Base-by-base conservation (phyloP, 257 asterid genomes). In the Rauvolfia tetraphylla region DNA sequence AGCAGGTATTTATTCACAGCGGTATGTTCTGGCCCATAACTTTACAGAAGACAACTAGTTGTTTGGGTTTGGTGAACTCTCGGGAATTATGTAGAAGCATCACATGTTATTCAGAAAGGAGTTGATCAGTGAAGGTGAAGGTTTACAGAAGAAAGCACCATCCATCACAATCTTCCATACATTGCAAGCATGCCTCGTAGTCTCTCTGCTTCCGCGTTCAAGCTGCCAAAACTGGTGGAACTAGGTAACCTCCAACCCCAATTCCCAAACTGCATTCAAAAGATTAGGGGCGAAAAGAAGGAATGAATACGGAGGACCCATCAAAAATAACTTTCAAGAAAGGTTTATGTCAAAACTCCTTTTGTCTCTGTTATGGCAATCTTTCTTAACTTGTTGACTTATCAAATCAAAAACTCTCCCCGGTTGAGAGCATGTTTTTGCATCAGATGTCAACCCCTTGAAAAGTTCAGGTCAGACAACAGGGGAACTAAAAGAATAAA, bases 231-330 rank as follows among this genome's bases (percentile, higher is more conserved):
- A 71, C 85, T 78, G 79, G 54, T 84, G n/a, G 93, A 83, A 77
- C 87, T 68, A 69, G 99, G 96, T 75, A 95, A 73, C 81, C 98
- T 90, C 99, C 99, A 95, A 76, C 97, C 90, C 99, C 99, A 95
- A 80, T 95, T 95, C 33, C 99, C 99, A 54, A 82, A 83, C 99
- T 95, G 88, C 87, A 80, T 66, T 73, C n/a, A 27, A 15, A 74
- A 62, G 33, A 78, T 67, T 67, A 22, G 3, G 34, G 44, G 23
- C n/a, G n/a, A n/a, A n/a, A 18, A 41, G 54, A 34, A 25, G 56
- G 7, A 51, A 57, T 41, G 17, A 73, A 53, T 51, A 33, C 10
- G 57, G 29, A 66, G 76, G 51, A 11, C 29, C 22, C 1, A 38
- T 31, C 3, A 58, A 51, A 42, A 51, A 34, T 11, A 59, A 23